Base-by-base conservation (phyloP, 371 early-diverging fungal genomes). In the Apophysomyces variabilis region DNA sequence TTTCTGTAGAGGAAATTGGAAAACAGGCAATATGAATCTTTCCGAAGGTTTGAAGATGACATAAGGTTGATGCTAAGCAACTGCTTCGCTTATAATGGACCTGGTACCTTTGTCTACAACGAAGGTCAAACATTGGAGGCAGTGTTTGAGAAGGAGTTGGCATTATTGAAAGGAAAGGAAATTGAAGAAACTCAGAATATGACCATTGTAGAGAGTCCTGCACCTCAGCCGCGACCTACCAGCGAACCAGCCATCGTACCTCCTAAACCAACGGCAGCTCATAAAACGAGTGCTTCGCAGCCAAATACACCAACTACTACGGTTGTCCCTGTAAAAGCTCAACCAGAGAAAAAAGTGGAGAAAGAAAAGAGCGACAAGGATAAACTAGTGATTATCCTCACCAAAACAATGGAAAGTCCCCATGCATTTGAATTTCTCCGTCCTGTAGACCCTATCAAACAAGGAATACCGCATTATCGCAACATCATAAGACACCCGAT, bases 401-500 rank as follows among this genome's bases (percentile, higher is more conserved):
- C 63, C 13, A 70, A 69, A n/a, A 66, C 71, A 1, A 73, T 82
- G 70, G 68, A 74, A 61, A 76, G 60, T 36, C 58, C 68, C 43
- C 76, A 79, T 45, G 77, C 79, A 3, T 77, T 74, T 59, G 77
- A 80, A 58, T 83, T 85, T 56, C 38, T 71, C 37, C 73, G 76
- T 7, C 85, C 85, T n/a, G 85, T 85, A 2, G 85, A 85, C 67
- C 82, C 82, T 38, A 67, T 78, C 32, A 65, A 66, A 39, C 77
- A 76, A 59, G 75, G 76, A 16, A 74, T 79, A 47, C 85, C 85
- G 6, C 91, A 92, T 8, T 96, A 96, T 73, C 75, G 85, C 11
- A 85, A 89, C 7, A 84, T 95, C 11, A 91, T 99, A 82, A 97
- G 94, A 69, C 61, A 86, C 2, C 99, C 99, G 0, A 99, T 99